A percentile compares a stretch with the other conserved stretches of the same genome.
Conservation (phyloP, 1,284 basidiomycete species). For the Irpex sp. region DNA sequence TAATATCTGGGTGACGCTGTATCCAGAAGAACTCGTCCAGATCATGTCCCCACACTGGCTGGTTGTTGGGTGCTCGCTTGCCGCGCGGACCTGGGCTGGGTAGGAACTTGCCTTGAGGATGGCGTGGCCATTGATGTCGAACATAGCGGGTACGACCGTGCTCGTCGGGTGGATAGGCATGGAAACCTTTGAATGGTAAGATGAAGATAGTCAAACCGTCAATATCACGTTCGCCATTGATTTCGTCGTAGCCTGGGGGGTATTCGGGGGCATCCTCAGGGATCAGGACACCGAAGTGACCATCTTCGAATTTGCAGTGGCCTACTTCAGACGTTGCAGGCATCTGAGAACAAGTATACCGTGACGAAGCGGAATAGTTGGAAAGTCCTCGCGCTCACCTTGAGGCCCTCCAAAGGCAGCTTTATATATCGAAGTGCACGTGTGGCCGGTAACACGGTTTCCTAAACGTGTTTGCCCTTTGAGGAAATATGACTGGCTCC, state of each 20-base stretch:
- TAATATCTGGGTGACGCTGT: constrained; percentile 11
- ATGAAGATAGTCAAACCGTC: not conserved
- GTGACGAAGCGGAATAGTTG: no score
- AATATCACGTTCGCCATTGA: not conserved
- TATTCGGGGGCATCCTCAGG: no score
- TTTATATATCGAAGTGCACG: not conserved
- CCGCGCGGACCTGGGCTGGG: constrained; percentile 4
- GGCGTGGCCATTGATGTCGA: constrained; percentile 3
- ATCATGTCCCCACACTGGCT: constrained; percentile 30
- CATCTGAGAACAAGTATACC: no score
- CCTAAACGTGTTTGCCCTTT: not conserved
- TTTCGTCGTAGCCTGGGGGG: no score
- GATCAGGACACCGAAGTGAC: no score
- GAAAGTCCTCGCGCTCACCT: no score
- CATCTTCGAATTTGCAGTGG: no score
- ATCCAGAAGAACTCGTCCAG: constrained; percentile 29
- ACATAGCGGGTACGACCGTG: not conserved
- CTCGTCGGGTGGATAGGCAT: not conserved
- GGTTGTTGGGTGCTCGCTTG: constrained; percentile 21
- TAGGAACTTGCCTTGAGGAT: not conserved
- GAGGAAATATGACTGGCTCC: no score
- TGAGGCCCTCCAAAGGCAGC: not conserved
- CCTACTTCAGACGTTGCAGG: no score
- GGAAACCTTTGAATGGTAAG: not conserved
- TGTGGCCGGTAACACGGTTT: not conserved